Evolutionary conservation across 148 eudicot species (phyloP).

Genomic region (Fagopyrum esculentum): DNA sequence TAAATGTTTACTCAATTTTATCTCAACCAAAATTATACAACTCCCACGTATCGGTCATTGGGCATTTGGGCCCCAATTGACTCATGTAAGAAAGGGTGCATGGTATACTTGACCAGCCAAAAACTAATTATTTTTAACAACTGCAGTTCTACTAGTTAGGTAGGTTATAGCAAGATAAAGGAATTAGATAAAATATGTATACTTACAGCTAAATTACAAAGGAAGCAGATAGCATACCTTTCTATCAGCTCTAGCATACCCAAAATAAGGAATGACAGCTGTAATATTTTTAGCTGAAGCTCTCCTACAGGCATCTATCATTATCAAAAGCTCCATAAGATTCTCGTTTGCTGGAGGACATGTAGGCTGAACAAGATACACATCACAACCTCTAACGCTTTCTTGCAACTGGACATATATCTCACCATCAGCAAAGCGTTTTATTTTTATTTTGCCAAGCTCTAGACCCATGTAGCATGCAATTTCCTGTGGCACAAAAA

Average conservation of each 20-base stretch:
- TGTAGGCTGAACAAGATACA: slow-evolving; percentile 62
- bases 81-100: neutral
- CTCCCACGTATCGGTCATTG: neutral
- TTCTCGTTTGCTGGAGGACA: slow-evolving; percentile 75
- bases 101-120: neutral
- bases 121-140: neutral
- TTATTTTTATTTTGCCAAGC: slow-evolving; percentile 16
- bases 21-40: neutral
- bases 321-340: slow-evolving; percentile 59
- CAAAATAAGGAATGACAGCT: slow-evolving; percentile 70
- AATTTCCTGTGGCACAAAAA: slow-evolving; percentile 12
- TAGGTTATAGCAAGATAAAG: neutral
- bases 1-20: neutral
- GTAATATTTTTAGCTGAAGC: slow-evolving; percentile 68
- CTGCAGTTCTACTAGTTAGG: neutral
- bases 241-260: slow-evolving; percentile 77
- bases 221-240: slow-evolving; percentile 27
- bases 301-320: slow-evolving; percentile 75
- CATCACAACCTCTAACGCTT: slow-evolving; percentile 69
- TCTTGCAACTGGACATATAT: slow-evolving; percentile 67
- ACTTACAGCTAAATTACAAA: slow-evolving; percentile 3
- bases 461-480: slow-evolving; percentile 21
- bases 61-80: neutral
- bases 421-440: slow-evolving; percentile 65
- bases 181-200: neutral